Evolutionary conservation across 345 rosid genomes (phyloP), one percentile per base, ranked within the genome.

Genomic region (Ceriops decandra): DNA sequence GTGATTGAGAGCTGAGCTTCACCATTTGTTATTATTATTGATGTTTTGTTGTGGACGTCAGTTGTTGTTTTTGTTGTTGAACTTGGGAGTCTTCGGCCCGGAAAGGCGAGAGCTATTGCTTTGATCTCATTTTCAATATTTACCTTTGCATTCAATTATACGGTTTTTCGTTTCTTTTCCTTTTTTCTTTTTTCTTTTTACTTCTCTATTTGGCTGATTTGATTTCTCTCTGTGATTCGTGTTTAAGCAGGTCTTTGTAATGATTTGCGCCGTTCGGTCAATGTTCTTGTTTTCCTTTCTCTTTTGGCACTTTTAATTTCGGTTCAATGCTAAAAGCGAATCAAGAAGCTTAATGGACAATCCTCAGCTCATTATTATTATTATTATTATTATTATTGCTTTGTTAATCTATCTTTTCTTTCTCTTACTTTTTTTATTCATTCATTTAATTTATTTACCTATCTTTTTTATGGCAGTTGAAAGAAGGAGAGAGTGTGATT

Each of bases 291-390:
- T 42, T 65, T 51, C 38, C 17, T 8, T 47, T 17, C 62, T 1
- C 26, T 52, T 49, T 74, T 68, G 64, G 7, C 60, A 62, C 56
- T 52, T 66, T 82, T 73, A 35, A 64, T 47, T 69, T 6, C 9
- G 57, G 21, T 68, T 69, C 74, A 59, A 42, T 11, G 16, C 49
- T 13, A 42, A 84, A 87, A 76, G 84, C 65, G 52, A 72, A 74
- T 36, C 69, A 74, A 82, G 81, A 77, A 56, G 79, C 86, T 74
- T 79, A 65, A 74, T 71, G 57, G 69, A 64, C 76, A 81, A 83
- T 83, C 79, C 71, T 70, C 67, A 9, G 16, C 47, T 49, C 27
- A 42, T 51, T 75, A 11, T 24, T 20, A 24, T 60, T 5, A 26
- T n/a, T 9, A 30, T 58, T 54, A 2, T 32, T 32, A 32, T 32